A percentile compares a stretch with the other conserved stretches of the same genome.
phyloP scores from a whole-genome alignment of 2,329 filamentous ascomycete genomes.

The Cercospora sojina region DNA sequence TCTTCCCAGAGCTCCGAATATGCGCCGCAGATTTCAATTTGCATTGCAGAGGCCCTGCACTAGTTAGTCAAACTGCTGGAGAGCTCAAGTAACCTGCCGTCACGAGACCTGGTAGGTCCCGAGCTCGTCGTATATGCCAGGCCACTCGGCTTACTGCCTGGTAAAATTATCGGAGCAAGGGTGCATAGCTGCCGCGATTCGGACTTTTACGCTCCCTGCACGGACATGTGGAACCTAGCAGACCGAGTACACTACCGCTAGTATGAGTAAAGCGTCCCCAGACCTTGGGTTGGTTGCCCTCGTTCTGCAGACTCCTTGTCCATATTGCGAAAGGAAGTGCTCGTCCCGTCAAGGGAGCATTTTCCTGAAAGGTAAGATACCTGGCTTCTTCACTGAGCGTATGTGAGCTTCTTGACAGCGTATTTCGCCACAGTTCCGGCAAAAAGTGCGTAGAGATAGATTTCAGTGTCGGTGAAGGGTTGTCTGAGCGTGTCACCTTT shows the following conservation, averaged over 20 bases:
- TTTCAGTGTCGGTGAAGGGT: background rate
- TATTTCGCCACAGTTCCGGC: background rate
- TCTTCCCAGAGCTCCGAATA: conserved; percentile 3
- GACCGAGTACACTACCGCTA: background rate
- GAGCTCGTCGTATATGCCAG: background rate
- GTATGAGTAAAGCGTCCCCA: background rate
- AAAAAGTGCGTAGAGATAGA: background rate
- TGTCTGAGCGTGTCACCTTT: background rate
- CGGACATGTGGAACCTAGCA: background rate
- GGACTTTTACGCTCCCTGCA: background rate
- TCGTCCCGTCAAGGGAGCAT: background rate
- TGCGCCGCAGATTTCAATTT: conserved; percentile 7
- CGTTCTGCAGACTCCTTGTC: background rate
- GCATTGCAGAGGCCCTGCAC: conserved; percentile 13
- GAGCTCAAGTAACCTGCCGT: background rate
- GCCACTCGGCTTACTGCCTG: background rate
- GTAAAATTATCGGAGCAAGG: background rate
- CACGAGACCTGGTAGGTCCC: background rate
- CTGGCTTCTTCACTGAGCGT: background rate
- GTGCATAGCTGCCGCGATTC: background rate
- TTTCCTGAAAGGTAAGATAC: background rate
- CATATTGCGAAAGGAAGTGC: background rate
- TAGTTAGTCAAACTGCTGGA: background rate
- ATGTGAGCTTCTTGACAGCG: background rate
- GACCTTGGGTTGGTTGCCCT: background rate